phyloP scores from a whole-genome alignment of 164 flowering plant species.

The Annona squamosa region DNA sequence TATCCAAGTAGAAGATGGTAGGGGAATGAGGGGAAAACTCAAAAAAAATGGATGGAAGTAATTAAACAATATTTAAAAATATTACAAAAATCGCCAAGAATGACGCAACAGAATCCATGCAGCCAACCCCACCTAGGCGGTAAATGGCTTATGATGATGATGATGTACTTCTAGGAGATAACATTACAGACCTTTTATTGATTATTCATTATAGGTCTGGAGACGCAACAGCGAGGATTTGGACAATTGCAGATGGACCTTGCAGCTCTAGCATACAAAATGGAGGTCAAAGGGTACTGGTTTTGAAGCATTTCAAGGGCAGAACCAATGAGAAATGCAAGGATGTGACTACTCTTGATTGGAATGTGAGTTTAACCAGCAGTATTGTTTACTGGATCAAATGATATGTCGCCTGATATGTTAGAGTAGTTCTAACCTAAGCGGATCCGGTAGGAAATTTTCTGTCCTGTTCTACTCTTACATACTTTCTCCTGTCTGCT shows the following conservation, averaged over 20 bases:
- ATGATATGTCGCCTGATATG: background rate
- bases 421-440: background rate
- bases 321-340: slow-evolving; percentile 81
- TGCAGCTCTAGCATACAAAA: slow-evolving; percentile 38
- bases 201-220: slow-evolving; percentile 55
- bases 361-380: slow-evolving; percentile 73
- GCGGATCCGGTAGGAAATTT: background rate
- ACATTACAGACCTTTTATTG: background rate
- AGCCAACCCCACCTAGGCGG: no score
- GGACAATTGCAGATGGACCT: slow-evolving; percentile 70
- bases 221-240: slow-evolving; percentile 94
- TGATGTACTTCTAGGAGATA: no score
- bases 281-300: slow-evolving; percentile 50
- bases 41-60: no score
- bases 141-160: no score
- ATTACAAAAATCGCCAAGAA: no score
- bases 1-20: no score
- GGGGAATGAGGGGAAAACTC: no score
- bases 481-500: background rate
- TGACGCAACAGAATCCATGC: no score
- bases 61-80: no score
- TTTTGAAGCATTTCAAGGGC: slow-evolving; percentile 85
- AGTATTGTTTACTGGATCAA: background rate
- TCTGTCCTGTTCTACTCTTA: background rate
- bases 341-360: slow-evolving; percentile 96